These are phyloP conservation scores for Verbena officinalis DNA, from an alignment of 257 asterid genomes.

Conservation along the genomic window DNA sequence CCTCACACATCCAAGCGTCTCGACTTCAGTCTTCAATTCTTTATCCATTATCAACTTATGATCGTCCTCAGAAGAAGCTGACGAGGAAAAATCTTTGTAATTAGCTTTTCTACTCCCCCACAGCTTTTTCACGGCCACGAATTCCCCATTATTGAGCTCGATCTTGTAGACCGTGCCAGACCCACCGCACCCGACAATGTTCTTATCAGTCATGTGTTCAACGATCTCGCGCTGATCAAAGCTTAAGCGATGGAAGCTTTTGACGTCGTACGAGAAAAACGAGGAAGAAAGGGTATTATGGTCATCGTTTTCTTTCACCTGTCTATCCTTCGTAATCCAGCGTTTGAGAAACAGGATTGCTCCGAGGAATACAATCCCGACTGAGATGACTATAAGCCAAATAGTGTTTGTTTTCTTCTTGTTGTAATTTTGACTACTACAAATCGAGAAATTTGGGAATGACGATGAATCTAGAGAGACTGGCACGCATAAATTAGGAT, in stretches of 20 bases:
- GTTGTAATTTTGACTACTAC: constrained; percentile 40
- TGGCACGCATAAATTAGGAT: constrained; percentile 69
- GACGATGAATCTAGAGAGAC: constrained; percentile 31
- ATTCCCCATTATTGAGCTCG: constrained; percentile 66
- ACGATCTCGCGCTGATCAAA: constrained; percentile 78
- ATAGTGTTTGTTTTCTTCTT: constrained; percentile 42
- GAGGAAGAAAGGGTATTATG: constrained; percentile 46
- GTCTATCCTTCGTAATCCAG: constrained; percentile 50
- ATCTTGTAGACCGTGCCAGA: constrained; percentile 87
- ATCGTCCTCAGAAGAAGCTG: constrained; percentile 37
- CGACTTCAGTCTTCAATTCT: constrained; percentile 83
- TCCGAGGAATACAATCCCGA: constrained; percentile 60
- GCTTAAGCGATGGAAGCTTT: constrained; percentile 77
- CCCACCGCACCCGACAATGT: constrained; percentile 94
- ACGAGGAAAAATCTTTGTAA: too few relatives aligned
- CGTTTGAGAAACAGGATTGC: constrained; percentile 46
- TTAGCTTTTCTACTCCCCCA: constrained; percentile 65
- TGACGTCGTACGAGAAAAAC: constrained; percentile 71
- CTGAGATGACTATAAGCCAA: constrained; percentile 54
- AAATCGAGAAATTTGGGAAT: constrained; percentile 35
- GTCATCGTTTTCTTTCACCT: constrained; percentile 49
- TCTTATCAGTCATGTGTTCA: constrained; percentile 78
- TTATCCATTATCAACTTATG: constrained; percentile 52
- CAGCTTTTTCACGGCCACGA: constrained; percentile 82
- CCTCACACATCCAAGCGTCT: constrained; percentile 85